These are phyloP conservation scores for Annulohypoxylon truncatum DNA, from an alignment of 2,329 filamentous ascomycete species.

Conservation along the genomic window DNA sequence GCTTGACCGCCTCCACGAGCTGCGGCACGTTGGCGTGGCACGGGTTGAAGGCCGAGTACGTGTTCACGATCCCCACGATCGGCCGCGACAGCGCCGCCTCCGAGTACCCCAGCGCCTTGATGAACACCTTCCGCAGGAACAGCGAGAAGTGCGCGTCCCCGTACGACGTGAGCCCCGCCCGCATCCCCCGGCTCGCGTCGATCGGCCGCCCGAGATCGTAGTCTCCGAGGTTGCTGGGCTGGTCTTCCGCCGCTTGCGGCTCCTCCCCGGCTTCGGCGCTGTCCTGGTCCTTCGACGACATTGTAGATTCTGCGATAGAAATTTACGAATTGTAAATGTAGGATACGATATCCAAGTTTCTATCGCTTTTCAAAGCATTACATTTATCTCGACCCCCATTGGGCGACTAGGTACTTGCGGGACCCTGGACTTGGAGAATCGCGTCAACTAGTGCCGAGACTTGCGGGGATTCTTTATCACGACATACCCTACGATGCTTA, in stretches of 20 bases:
- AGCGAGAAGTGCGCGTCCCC: constrained; percentile 81
- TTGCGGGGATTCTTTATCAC: constrained; percentile 32
- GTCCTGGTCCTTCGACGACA: constrained; percentile 8
- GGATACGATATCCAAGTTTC: not conserved
- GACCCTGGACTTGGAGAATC: constrained; percentile 28
- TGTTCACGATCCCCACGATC: constrained; percentile 81
- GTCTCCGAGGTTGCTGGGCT: constrained; percentile 55
- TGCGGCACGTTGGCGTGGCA: constrained; percentile 79
- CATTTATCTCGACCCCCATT: constrained; percentile 11
- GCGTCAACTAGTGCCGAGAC: constrained; percentile 33
- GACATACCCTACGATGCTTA: constrained; percentile 29
- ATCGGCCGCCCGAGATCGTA: constrained; percentile 70
- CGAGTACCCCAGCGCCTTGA: constrained; percentile 79
- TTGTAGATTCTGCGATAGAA: not conserved
- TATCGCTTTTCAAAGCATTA: not conserved
- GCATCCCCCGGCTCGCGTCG: constrained; percentile 62
- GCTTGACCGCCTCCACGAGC: constrained; percentile 76
- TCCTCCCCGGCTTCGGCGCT: not conserved
- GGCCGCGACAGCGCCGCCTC: constrained; percentile 77
- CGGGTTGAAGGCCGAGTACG: constrained; percentile 78
- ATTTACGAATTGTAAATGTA: not conserved
- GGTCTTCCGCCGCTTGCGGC: not conserved
- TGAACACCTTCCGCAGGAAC: constrained; percentile 80
- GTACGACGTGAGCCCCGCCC: constrained; percentile 74
- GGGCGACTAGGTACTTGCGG: constrained; percentile 17